Conservation (phyloP, 768 basidiomycete genomes). For the Suillus ampliporus region DNA sequence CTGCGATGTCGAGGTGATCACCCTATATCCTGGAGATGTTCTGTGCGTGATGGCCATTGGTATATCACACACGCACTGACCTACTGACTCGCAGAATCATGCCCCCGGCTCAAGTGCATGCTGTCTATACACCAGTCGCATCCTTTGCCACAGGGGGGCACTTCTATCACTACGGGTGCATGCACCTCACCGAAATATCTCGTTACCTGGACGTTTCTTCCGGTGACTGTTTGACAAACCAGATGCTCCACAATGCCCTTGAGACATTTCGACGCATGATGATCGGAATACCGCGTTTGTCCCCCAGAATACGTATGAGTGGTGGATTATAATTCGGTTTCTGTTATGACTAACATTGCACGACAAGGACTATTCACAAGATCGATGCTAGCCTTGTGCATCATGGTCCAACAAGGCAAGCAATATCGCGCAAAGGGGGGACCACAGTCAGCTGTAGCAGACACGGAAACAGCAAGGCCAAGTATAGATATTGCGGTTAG, state of each 20-base stretch:
- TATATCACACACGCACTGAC: neutral
- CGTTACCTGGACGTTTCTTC: neutral
- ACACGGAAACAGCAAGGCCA: no score
- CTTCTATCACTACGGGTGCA: constrained; percentile 12
- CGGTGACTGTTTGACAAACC: constrained; percentile 8
- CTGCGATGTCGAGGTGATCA: neutral
- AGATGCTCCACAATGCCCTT: neutral
- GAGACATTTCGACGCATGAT: constrained; percentile 9
- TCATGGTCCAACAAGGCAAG: neutral
- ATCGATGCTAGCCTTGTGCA: neutral
- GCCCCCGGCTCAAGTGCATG: constrained; percentile 11
- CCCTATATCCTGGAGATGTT: no score
- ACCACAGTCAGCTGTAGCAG: no score
- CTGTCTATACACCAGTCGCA: constrained; percentile 11
- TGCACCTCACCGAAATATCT: constrained; percentile 15
- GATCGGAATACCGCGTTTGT: neutral
- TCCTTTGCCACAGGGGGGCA: constrained; percentile 8
- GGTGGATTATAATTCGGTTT: neutral
- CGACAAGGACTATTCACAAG: neutral
- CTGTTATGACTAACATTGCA: no score
- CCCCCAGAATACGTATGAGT: neutral
- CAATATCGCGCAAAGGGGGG: no score
- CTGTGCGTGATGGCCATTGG: no score
- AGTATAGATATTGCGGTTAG: no score
- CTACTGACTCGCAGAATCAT: constrained; percentile 10